Evolutionary conservation across 306 rosid species (phyloP).

Genomic region (Lotus japonicus): DNA sequence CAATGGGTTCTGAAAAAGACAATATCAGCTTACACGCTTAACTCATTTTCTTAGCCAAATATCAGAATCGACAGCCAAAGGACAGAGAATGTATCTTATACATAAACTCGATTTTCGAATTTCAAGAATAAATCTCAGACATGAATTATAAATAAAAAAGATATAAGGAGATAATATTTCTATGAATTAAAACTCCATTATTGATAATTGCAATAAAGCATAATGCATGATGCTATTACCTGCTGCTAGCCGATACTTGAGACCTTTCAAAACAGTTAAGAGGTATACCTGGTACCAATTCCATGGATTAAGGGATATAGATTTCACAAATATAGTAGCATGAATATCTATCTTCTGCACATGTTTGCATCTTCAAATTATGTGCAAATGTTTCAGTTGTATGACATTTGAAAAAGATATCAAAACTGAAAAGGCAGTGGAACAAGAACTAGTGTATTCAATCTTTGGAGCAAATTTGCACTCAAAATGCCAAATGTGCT

Average conservation of each 20-base stretch:
- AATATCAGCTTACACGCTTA: background rate
- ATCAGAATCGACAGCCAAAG: background rate
- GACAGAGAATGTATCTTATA: background rate
- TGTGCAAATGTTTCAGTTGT: background rate
- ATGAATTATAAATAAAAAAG: conserved; percentile 10
- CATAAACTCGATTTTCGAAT: background rate
- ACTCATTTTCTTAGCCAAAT: conserved; percentile 2
- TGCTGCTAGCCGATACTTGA: conserved; percentile 93
- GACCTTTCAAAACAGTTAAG: conserved; percentile 83
- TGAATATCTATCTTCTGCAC: background rate
- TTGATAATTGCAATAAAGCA: conserved; percentile 6
- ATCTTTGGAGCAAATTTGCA: conserved; percentile 1
- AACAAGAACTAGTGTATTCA: background rate
- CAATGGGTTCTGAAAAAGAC: background rate
- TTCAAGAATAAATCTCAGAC: background rate
- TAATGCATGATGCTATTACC: conserved; percentile 45
- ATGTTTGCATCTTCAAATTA: conserved; percentile 7
- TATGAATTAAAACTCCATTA: background rate
- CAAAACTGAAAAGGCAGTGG: background rate
- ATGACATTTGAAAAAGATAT: conserved; percentile 5
- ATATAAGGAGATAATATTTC: background rate
- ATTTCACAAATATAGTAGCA: conserved; percentile 17
- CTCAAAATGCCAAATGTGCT: background rate
- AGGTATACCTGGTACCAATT: conserved; percentile 75
- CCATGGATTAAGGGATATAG: conserved; percentile 29